Conservation (phyloP, 495 filamentous ascomycete genomes). For the Hypomontagnella submonticulosa region DNA sequence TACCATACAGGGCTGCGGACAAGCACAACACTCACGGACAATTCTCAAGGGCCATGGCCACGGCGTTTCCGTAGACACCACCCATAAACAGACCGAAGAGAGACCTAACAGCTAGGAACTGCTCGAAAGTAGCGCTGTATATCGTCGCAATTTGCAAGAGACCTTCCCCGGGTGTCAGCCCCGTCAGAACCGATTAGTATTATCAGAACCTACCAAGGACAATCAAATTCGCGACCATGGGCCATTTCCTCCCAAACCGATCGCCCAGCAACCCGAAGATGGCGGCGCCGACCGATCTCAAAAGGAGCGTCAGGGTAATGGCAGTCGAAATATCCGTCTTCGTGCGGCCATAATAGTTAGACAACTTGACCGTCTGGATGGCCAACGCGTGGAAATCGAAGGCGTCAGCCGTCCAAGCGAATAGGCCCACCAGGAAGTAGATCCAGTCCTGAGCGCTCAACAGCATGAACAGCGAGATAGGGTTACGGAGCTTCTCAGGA, state of each 20-base stretch:
- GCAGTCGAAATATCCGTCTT: conserved; percentile 78
- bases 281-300: conserved; percentile 76
- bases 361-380: conserved; percentile 74
- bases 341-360: conserved; percentile 69
- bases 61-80: conserved; percentile 83
- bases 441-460: conserved; percentile 67
- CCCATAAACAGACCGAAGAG: conserved; percentile 88
- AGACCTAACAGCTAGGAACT: conserved; percentile 75
- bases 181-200: not conserved
- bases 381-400: conserved; percentile 83
- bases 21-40: conserved; percentile 62
- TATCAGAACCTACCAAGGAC: conserved; percentile 52
- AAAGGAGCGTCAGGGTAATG: conserved; percentile 77
- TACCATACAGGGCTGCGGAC: not conserved
- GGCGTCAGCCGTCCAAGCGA: conserved; percentile 75
- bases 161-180: conserved; percentile 54
- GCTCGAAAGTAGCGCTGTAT: conserved; percentile 71
- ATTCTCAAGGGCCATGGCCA: conserved; percentile 82
- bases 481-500: conserved; percentile 69
- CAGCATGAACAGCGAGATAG: conserved; percentile 67
- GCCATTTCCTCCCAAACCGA: conserved; percentile 82
- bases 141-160: conserved; percentile 78
- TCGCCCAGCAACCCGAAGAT: conserved; percentile 79
- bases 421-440: conserved; percentile 71
- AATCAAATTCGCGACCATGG: conserved; percentile 79